Evolutionary conservation across 345 rosid species (phyloP), one percentile per base, ranked within the genome.

Genomic region (Schrenkiella parvula): DNA sequence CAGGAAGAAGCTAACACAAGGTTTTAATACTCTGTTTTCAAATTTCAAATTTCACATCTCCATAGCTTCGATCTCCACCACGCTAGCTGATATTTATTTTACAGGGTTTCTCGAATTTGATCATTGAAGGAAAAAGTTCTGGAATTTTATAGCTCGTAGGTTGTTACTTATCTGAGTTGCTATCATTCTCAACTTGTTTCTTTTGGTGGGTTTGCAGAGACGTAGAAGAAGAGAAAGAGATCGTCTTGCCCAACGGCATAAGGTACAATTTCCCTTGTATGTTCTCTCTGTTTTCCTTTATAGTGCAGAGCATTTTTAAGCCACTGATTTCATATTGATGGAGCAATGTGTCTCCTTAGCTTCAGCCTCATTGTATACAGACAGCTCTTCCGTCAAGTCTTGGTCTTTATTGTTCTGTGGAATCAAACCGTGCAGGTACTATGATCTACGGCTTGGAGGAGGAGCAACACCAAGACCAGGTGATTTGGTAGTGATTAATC

Each of bases 1-100:
- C 85, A 85, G 51, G 82, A 93, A 83, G 82, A 78, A 84, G 89
- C 95, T 34, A 88, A 86, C 67, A 86, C 95, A 56, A 93, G 97
- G 97, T 89, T 46, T 14, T 4, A 23, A 14, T n/a, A 37, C 10
- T 11, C 25, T 55, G 0, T 2, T 19, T 54, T 32, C 39, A 15
- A 37, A 9, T 41, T 21, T 31, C 21, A 54, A 37, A 9, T 41
- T 21, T 31, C 21, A 54, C 43, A 5, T 11, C 41, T 8, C 26
- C 12, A 21, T 38, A 11, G 42, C 60, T 55, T 31, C n/a, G n/a
- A n/a, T n/a, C n/a, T n/a, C n/a, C n/a, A n/a, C n/a, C n/a, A n/a
- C n/a, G n/a, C n/a, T n/a, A n/a, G n/a, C n/a, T n/a, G n/a, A n/a
- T n/a, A n/a, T n/a, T n/a, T n/a, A n/a, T n/a, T n/a, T n/a, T n/a